Percentiles rank a stretch among this genome's conserved stretches.
phyloP scores from a whole-genome alignment of 257 asterid genomes.

The Nicotiana tomentosiformis region DNA sequence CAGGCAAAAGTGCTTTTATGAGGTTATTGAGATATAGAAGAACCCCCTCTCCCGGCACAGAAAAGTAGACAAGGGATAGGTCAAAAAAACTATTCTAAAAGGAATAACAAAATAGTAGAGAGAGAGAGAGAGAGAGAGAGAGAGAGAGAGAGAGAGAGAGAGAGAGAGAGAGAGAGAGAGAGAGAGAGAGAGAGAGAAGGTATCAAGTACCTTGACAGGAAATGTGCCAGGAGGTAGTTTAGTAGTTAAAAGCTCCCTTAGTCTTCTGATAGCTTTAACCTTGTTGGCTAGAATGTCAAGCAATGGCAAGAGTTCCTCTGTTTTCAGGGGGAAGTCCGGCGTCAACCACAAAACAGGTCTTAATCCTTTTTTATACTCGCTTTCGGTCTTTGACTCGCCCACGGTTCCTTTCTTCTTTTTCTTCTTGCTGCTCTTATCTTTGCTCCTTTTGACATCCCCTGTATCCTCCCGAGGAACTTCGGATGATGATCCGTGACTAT shows the following conservation, averaged over 20 bases:
- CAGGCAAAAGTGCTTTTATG: neutral
- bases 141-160: too few species aligned
- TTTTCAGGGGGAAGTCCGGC: slow-evolving; percentile 90
- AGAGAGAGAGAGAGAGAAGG: neutral
- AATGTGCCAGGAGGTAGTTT: slow-evolving; percentile 89
- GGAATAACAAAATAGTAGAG: neutral
- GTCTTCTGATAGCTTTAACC: slow-evolving; percentile 94
- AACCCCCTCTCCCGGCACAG: neutral
- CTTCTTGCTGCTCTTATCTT: slow-evolving; percentile 84
- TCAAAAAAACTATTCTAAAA: neutral
- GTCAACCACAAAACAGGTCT: slow-evolving; percentile 98
- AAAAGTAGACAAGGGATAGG: neutral
- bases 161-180: neutral
- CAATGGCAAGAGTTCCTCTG: slow-evolving; percentile 91
- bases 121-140: too few species aligned
- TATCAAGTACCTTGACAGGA: slow-evolving; percentile 82
- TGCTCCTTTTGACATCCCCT: slow-evolving; percentile 61
- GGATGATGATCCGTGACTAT: slow-evolving; percentile 59
- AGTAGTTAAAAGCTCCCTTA: slow-evolving; percentile 94
- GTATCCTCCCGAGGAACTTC: slow-evolving; percentile 61
- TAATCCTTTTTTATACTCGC: slow-evolving; percentile 88
- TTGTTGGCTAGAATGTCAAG: slow-evolving; percentile 96
- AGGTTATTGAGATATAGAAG: neutral
- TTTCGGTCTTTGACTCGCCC: slow-evolving; percentile 36
- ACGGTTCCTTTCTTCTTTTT: slow-evolving; percentile 68